phyloP scores from a whole-genome alignment of 73 alveolate species.

The Paramecium pentaurelia region DNA sequence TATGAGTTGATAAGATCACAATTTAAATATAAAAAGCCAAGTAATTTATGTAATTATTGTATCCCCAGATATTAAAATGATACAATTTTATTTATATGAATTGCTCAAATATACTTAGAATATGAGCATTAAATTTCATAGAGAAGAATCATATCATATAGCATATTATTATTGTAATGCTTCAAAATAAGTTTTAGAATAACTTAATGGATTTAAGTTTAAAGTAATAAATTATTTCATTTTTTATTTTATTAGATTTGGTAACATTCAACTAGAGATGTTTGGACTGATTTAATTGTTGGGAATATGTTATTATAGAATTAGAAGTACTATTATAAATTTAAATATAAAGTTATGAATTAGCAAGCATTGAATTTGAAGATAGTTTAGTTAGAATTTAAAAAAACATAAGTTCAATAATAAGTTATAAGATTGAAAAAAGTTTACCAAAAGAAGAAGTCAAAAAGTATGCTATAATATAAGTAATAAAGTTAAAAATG shows the following conservation, averaged over 20 bases:
- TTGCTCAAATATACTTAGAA: not conserved
- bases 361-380: not conserved
- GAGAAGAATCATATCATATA: not conserved
- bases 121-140: not conserved
- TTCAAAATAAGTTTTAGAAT: not conserved
- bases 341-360: not conserved
- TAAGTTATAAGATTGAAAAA: not conserved
- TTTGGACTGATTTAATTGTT: not conserved
- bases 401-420: not conserved
- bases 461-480: not conserved
- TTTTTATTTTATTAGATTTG: not conserved
- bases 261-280: not conserved
- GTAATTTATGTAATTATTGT: not conserved
- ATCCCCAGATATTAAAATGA: not conserved
- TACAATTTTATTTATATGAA: not conserved
- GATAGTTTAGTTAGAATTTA: not conserved
- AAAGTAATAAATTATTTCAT: not conserved
- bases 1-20: not conserved
- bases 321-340: not conserved
- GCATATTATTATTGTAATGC: not conserved
- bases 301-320: constrained; percentile 3
- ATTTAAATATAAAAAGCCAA: not conserved
- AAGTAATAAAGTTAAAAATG: not conserved
- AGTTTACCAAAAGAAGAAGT: not conserved
- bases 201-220: not conserved